A percentile compares a stretch with the other conserved stretches of the same genome.
Evolutionary conservation across 1,139 yeast species (phyloP).

Genomic region (Blastobotrys niveus): DNA sequence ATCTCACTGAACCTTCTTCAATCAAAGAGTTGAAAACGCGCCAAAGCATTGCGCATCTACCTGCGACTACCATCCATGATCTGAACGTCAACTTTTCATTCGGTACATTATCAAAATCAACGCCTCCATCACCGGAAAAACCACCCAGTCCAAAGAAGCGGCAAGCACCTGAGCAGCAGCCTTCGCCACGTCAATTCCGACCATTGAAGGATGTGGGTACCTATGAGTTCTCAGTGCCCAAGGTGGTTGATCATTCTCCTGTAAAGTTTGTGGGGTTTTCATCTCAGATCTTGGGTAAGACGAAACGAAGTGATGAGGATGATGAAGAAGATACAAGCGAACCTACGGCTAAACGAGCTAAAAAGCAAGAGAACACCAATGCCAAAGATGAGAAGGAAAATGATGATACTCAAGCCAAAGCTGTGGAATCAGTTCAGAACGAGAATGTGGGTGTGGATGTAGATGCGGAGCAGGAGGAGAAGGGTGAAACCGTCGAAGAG

Average conservation of each 20-base stretch:
- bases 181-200: constrained; percentile 2
- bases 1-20: too few species aligned
- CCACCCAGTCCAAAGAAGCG: not conserved
- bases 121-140: not conserved
- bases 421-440: too few species aligned
- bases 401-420: not conserved
- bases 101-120: constrained; percentile 8
- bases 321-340: not conserved
- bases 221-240: not conserved
- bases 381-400: not conserved
- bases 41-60: constrained; percentile 16
- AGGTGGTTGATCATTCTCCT: constrained; percentile 4
- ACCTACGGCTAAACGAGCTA: not conserved
- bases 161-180: too few species aligned
- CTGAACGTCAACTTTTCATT: constrained; percentile 17
- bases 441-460: too few species aligned
- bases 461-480: not conserved
- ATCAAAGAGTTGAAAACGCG: constrained; percentile 9
- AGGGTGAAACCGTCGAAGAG: not conserved
- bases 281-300: constrained; percentile 7
- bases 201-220: not conserved
- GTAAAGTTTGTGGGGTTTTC: constrained; percentile 15
- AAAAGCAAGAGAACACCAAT: not conserved
- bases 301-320: not conserved
- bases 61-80: constrained; percentile 11